phyloP scores from a whole-genome alignment of 2,329 filamentous ascomycete species.

The Xylaria sp. region DNA sequence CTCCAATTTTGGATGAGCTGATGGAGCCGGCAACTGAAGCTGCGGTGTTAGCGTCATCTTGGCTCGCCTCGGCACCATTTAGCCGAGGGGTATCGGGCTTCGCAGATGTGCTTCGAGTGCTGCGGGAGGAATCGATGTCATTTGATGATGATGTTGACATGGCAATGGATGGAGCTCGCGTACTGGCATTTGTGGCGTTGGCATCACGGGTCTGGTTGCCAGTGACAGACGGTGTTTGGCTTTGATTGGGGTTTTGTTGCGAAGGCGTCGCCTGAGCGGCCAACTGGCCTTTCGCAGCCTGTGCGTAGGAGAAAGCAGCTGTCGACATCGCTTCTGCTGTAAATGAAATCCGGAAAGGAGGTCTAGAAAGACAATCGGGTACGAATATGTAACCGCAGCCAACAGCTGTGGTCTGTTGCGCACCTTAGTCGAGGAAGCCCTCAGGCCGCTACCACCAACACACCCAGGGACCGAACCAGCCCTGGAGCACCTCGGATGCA shows the following conservation, averaged over 20 bases:
- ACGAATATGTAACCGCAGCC: slow-evolving; percentile 39
- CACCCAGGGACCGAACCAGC: slow-evolving; percentile 44
- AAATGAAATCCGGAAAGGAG: slow-evolving; percentile 27
- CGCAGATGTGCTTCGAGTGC: slow-evolving; percentile 43
- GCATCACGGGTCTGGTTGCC: slow-evolving; percentile 52
- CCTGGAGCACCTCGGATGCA: slow-evolving; percentile 44
- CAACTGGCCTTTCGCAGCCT: slow-evolving; percentile 87
- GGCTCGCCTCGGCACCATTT: slow-evolving; percentile 37
- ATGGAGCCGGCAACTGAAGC: slow-evolving; percentile 36
- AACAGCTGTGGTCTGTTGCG: slow-evolving; percentile 41
- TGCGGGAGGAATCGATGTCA: slow-evolving; percentile 49
- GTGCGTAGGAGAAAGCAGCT: slow-evolving; percentile 87
- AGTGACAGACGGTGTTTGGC: slow-evolving; percentile 48
- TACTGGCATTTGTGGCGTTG: slow-evolving; percentile 47
- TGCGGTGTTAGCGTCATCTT: slow-evolving; percentile 37
- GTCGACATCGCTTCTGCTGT: slow-evolving; percentile 59
- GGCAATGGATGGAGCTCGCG: slow-evolving; percentile 52
- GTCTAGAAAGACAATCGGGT: slow-evolving; percentile 33
- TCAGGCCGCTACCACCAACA: slow-evolving; percentile 46
- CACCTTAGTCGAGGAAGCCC: slow-evolving; percentile 42
- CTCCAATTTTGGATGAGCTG: slow-evolving; percentile 32
- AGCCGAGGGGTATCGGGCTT: slow-evolving; percentile 42
- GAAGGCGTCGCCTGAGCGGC: slow-evolving; percentile 51
- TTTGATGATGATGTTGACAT: slow-evolving; percentile 52
- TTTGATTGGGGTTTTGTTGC: slow-evolving; percentile 47